These are phyloP conservation scores for Pseudocercospora fuligena DNA, from an alignment of 2,329 filamentous ascomycete species.

Conservation along the genomic window DNA sequence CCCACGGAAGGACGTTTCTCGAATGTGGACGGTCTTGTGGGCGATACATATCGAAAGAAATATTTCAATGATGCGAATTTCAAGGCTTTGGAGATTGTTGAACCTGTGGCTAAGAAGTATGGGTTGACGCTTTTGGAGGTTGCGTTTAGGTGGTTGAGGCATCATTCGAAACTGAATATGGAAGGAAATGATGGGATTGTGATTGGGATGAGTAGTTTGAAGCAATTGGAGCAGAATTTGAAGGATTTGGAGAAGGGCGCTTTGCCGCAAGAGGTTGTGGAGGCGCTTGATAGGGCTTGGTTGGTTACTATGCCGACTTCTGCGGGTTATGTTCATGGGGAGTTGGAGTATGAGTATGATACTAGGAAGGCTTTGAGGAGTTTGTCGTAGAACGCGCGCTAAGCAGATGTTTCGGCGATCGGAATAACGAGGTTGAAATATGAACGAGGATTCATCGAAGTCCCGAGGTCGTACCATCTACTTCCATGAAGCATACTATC, in stretches of 20 bases:
- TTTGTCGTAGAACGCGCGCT: not conserved
- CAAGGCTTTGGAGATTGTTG: conserved; percentile 48
- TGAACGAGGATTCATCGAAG: too few relatives aligned
- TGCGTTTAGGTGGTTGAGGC: conserved; percentile 71
- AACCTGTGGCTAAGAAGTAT: conserved; percentile 45
- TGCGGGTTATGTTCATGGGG: not conserved
- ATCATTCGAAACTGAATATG: conserved; percentile 66
- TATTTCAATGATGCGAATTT: conserved; percentile 53
- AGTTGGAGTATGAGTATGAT: not conserved
- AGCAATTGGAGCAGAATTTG: conserved; percentile 60
- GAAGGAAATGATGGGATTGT: conserved; percentile 55
- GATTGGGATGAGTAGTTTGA: conserved; percentile 60
- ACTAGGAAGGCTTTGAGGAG: not conserved
- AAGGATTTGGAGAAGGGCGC: conserved; percentile 65
- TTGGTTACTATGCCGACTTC: conserved; percentile 58
- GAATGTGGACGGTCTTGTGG: conserved; percentile 51
- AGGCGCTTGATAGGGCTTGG: conserved; percentile 77
- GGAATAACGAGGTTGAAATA: too few relatives aligned
- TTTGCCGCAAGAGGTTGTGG: conserved; percentile 73
- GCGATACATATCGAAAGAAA: conserved; percentile 47
- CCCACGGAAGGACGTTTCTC: conserved; percentile 51
- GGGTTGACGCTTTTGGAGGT: conserved; percentile 67
- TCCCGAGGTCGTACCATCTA: too few relatives aligned
- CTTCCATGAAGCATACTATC: too few relatives aligned
- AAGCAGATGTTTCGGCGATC: too few relatives aligned